phyloP scores from a whole-genome alignment of 257 asterid genomes.

The Cruciata laevipes region DNA sequence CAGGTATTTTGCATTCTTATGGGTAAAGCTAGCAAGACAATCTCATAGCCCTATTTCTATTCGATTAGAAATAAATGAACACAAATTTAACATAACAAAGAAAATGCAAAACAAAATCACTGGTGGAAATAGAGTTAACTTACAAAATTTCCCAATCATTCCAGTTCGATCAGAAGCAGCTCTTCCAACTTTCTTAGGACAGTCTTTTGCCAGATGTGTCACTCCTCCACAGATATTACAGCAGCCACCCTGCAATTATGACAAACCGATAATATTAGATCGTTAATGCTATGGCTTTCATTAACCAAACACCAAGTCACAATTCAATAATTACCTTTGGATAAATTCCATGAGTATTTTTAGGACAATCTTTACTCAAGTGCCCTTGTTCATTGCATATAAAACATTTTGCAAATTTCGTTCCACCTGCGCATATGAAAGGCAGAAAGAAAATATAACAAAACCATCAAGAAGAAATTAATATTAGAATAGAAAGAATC shows the following conservation, averaged over 20 bases:
- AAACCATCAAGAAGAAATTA: background rate
- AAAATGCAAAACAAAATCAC: background rate
- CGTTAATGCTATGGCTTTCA: background rate
- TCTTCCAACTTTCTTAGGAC: slow-evolving; percentile 56
- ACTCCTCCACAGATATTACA: slow-evolving; percentile 88
- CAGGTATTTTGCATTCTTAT: background rate
- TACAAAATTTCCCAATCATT: slow-evolving; percentile 40
- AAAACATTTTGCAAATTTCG: slow-evolving; percentile 82
- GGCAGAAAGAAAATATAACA: slow-evolving; percentile 9
- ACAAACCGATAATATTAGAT: background rate
- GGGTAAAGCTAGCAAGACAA: background rate
- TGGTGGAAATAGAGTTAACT: slow-evolving; percentile 13
- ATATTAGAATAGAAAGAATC: background rate
- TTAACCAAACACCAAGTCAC: background rate
- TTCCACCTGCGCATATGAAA: slow-evolving; percentile 67
- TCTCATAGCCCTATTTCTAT: background rate
- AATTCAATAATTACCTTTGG: slow-evolving; percentile 54
- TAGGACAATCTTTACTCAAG: slow-evolving; percentile 89
- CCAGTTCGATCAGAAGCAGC: slow-evolving; percentile 20
- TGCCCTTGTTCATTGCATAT: slow-evolving; percentile 87
- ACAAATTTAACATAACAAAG: background rate
- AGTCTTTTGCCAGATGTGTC: slow-evolving; percentile 88
- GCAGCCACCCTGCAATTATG: slow-evolving; percentile 65
- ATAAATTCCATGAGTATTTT: slow-evolving; percentile 76
- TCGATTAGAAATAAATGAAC: background rate